Evolutionary conservation across 176 grass and related monocot genomes (phyloP).

Genomic region (Thalia dealbata): DNA sequence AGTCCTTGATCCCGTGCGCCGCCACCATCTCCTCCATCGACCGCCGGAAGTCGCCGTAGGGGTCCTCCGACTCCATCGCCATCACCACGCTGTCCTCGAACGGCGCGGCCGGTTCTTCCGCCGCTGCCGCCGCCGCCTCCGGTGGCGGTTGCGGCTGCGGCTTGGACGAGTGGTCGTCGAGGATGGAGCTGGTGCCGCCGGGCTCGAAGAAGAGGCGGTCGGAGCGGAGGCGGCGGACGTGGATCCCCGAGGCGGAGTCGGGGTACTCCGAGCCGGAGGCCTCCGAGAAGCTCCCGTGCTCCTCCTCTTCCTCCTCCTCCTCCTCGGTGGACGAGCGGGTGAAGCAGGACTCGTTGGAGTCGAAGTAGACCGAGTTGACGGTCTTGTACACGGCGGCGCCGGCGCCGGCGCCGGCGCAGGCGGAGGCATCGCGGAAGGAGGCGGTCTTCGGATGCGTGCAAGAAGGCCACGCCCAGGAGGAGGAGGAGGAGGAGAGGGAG

Average conservation of each 20-base stretch:
- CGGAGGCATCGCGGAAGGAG: background rate
- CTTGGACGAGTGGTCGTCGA: background rate
- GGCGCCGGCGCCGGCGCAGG: background rate
- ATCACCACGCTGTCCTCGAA: conserved; percentile 8
- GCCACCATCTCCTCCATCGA: conserved; percentile 19
- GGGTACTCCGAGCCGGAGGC: background rate
- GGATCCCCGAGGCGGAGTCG: background rate
- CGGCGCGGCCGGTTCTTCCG: background rate
- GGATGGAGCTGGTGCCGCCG: conserved; percentile 10
- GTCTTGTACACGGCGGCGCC: conserved; percentile 1
- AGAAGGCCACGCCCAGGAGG: conserved; percentile 1
- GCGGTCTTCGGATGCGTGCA: background rate
- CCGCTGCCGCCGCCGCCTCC: background rate
- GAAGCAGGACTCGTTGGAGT: conserved; percentile 9
- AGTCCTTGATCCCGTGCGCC: background rate
- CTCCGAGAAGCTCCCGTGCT: conserved; percentile 7
- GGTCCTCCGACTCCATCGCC: conserved; percentile 8
- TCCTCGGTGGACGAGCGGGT: background rate
- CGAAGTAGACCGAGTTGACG: conserved; percentile 5
- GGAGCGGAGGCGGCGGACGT: background rate
- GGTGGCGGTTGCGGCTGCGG: too few relatives aligned
- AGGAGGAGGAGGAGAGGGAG: background rate
- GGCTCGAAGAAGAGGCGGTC: conserved; percentile 12
- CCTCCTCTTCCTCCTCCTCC: background rate
- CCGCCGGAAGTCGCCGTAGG: conserved; percentile 2